Conservation (phyloP, 228 moss, liverwort and hornwort genomes). For the Sphagnum magellanicum region DNA sequence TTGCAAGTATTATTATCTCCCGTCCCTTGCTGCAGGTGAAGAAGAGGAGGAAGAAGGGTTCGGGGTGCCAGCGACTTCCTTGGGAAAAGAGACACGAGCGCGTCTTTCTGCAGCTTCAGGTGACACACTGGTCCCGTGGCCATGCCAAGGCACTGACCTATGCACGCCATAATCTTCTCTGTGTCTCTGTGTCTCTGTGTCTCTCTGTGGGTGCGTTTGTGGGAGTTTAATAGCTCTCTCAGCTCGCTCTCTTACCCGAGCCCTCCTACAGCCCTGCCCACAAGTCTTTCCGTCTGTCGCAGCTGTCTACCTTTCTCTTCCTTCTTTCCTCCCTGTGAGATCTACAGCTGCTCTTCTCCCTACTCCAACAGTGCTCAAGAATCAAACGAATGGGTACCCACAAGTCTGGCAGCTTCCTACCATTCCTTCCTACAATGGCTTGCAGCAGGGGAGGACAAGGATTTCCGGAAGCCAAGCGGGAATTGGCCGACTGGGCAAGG, state of each 20-base stretch:
- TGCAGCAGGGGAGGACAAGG: not conserved
- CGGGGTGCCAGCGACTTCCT: too few species aligned
- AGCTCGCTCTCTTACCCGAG: not conserved
- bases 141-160: constrained; percentile 38
- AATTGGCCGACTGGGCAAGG: not conserved
- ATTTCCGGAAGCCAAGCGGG: not conserved
- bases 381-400: too few species aligned
- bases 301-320: not conserved
- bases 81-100: too few species aligned
- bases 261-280: not conserved
- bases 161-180: constrained; percentile 26
- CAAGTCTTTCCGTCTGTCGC: not conserved
- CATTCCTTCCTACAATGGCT: too few species aligned
- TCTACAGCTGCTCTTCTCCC: too few species aligned
- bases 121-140: constrained; percentile 24
- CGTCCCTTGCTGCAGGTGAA: too few species aligned
- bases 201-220: not conserved
- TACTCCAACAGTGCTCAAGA: too few species aligned
- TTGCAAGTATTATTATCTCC: too few species aligned
- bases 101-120: constrained; percentile 3
- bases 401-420: too few species aligned
- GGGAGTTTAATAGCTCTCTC: not conserved
- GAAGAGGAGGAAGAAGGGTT: too few species aligned
- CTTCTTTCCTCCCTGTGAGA: not conserved
- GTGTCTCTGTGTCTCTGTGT: not conserved